These are phyloP conservation scores for Tolypocladium album DNA, from an alignment of 2,329 filamentous ascomycete genomes.

Conservation along the genomic window DNA sequence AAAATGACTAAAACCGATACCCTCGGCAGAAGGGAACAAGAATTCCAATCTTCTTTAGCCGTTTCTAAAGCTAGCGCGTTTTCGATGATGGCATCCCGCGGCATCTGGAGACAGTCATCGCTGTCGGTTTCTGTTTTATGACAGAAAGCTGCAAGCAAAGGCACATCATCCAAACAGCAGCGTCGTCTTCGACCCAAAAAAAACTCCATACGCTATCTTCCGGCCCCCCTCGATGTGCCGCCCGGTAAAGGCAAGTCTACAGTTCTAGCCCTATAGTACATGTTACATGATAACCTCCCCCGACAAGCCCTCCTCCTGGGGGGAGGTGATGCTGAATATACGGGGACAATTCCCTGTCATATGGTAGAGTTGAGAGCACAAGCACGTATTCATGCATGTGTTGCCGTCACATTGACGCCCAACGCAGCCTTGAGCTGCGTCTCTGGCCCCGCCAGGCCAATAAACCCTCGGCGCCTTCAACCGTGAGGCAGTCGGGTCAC, in stretches of 20 bases:
- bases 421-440: neutral
- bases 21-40: too few relatives aligned
- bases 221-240: neutral
- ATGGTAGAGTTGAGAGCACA: slow-evolving; percentile 7
- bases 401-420: neutral
- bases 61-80: neutral
- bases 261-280: slow-evolving; percentile 2
- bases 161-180: neutral
- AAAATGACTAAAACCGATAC: neutral
- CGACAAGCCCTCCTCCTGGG: neutral
- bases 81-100: neutral
- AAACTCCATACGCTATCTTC: neutral
- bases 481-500: neutral
- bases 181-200: neutral
- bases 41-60: neutral
- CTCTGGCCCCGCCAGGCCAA: neutral
- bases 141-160: neutral
- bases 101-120: neutral
- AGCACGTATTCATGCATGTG: neutral
- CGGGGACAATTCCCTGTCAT: neutral
- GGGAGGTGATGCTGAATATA: neutral
- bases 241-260: neutral
- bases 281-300: neutral
- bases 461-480: slow-evolving; percentile 2
- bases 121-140: neutral